Conservation (phyloP, 75 land plant species). For the Picea glauca region DNA sequence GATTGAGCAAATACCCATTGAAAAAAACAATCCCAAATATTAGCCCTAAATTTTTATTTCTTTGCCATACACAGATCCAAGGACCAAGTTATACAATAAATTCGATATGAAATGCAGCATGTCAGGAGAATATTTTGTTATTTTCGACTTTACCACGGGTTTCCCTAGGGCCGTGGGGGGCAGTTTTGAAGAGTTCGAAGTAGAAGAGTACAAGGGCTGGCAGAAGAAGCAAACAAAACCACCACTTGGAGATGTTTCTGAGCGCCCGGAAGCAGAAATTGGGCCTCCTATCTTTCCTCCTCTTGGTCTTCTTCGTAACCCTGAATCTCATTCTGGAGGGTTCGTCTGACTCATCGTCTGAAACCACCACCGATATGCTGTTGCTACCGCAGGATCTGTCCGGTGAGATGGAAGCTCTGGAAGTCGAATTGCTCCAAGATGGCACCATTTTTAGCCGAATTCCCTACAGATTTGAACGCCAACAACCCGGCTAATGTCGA, state of each 20-base stretch:
- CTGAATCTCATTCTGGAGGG: slow-evolving; percentile 5
- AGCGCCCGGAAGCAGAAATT: not conserved
- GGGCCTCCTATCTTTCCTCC: not conserved
- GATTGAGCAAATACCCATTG: too few relatives aligned
- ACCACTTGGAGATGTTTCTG: not conserved
- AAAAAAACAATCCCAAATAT: too few relatives aligned
- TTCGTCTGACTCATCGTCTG: slow-evolving; percentile 7
- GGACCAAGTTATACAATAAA: too few relatives aligned
- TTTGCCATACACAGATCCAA: too few relatives aligned
- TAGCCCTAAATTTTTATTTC: too few relatives aligned
- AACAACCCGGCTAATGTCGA: not conserved
- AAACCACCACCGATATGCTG: slow-evolving; percentile 6
- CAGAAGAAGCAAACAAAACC: slow-evolving; percentile 6
- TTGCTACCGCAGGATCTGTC: not conserved
- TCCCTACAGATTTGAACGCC: not conserved
- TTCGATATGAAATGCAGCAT: too few relatives aligned
- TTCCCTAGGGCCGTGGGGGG: not conserved
- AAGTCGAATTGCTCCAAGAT: not conserved
- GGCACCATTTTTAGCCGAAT: not conserved
- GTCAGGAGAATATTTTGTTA: too few relatives aligned
- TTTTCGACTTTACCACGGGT: not conserved
- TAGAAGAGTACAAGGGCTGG: slow-evolving; percentile 2
- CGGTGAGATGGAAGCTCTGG: slow-evolving; percentile 1
- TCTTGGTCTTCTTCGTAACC: not conserved
- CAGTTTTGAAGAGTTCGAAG: not conserved